phyloP scores from a whole-genome alignment of 1,284 basidiomycete genomes.

The Psilocybe mexicana region DNA sequence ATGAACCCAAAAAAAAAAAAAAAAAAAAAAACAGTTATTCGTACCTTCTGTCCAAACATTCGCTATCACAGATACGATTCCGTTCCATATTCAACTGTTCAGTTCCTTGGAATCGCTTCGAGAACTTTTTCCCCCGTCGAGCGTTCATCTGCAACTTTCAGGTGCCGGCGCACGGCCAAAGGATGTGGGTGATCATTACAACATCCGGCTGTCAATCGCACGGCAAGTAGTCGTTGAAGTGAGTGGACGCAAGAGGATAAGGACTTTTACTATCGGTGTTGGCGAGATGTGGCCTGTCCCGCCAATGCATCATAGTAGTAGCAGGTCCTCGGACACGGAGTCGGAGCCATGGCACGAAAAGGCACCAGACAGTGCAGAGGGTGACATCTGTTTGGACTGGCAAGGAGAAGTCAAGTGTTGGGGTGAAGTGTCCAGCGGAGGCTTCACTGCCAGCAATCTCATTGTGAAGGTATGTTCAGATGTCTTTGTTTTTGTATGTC shows the following conservation, averaged over 20 bases:
- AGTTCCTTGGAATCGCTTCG: slow-evolving; percentile 34
- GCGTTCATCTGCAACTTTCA: slow-evolving; percentile 18
- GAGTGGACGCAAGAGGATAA: slow-evolving; percentile 33
- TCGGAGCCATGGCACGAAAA: not conserved
- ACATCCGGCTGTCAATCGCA: slow-evolving; percentile 34
- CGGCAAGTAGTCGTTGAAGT: slow-evolving; percentile 38
- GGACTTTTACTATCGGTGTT: slow-evolving; percentile 34
- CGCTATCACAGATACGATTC: slow-evolving; percentile 35
- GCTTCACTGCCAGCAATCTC: slow-evolving; percentile 36
- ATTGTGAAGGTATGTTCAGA: slow-evolving; percentile 35
- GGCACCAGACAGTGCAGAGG: not conserved
- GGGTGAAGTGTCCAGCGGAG: slow-evolving; percentile 31
- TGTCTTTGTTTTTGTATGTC: slow-evolving; percentile 3
- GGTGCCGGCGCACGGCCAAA: not conserved
- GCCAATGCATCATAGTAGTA: slow-evolving; percentile 21
- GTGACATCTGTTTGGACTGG: slow-evolving; percentile 37
- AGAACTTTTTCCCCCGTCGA: slow-evolving; percentile 31
- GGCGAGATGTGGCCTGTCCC: slow-evolving; percentile 35
- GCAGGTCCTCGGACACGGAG: not conserved
- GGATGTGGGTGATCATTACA: not conserved
- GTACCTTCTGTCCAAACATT: slow-evolving; percentile 39
- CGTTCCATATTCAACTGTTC: slow-evolving; percentile 41
- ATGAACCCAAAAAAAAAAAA: not conserved
- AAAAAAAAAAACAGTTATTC: slow-evolving; percentile 26
- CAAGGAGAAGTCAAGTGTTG: slow-evolving; percentile 40